phyloP scores from a whole-genome alignment of 202 grass and related monocot genomes.

The Schoenoplectus triqueter region DNA sequence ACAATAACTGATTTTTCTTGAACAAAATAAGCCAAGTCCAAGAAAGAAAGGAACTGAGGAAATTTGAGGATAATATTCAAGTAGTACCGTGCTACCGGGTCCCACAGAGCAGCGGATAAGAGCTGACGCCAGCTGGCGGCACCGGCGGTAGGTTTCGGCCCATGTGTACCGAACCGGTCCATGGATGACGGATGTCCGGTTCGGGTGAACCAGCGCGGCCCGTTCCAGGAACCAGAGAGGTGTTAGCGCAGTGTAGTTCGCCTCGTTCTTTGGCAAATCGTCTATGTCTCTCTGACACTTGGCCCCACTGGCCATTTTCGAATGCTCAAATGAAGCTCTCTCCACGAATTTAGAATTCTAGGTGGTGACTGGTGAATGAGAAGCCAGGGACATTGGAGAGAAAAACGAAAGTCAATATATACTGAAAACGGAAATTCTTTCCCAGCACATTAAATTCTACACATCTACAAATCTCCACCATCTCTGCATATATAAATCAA shows the following conservation, averaged over 20 bases:
- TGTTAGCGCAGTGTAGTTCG: constrained; percentile 87
- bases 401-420: constrained; percentile 9
- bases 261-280: constrained; percentile 75
- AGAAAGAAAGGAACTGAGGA: neutral
- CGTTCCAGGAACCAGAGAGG: constrained; percentile 95
- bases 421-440: neutral
- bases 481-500: neutral
- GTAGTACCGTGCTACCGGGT: constrained; percentile 61
- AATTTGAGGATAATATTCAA: neutral
- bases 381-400: neutral
- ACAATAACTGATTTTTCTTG: no score
- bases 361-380: no score
- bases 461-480: neutral
- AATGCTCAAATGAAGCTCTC: neutral
- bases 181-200: constrained; percentile 64
- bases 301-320: constrained; percentile 32
- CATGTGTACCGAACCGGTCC: constrained; percentile 74
- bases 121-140: constrained; percentile 83
- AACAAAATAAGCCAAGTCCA: neutral
- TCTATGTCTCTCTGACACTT: constrained; percentile 84
- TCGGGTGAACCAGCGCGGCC: constrained; percentile 75
- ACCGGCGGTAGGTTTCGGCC: constrained; percentile 84
- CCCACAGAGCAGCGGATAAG: constrained; percentile 63
- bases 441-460: neutral
- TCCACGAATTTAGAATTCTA: constrained; percentile 8